phyloP scores from a whole-genome alignment of 305 asterid genomes.

The Ajuga reptans region DNA sequence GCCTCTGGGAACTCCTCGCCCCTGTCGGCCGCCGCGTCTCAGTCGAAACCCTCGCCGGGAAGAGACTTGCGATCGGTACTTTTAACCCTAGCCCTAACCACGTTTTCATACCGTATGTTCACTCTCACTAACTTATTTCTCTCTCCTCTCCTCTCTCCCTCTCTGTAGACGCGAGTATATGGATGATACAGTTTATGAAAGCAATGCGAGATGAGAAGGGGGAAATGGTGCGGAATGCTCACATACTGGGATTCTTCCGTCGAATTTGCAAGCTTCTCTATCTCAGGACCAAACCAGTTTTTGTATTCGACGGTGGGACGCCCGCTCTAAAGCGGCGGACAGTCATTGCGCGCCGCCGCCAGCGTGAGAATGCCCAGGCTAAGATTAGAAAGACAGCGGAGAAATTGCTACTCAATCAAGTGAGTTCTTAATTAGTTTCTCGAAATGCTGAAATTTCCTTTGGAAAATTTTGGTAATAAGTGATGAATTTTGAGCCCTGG shows the following conservation, averaged over 20 bases:
- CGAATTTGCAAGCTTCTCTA: slow-evolving; percentile 88
- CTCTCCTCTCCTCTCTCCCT: neutral
- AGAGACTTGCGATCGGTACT: slow-evolving; percentile 81
- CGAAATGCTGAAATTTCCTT: neutral
- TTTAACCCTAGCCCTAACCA: slow-evolving; percentile 27
- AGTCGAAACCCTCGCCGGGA: slow-evolving; percentile 90
- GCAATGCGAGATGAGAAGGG: slow-evolving; percentile 98
- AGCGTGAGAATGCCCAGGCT: slow-evolving; percentile 94
- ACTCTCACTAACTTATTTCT: too few relatives aligned
- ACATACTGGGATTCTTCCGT: slow-evolving; percentile 79
- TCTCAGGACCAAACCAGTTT: slow-evolving; percentile 86
- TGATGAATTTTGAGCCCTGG: neutral
- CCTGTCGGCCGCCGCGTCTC: slow-evolving; percentile 99
- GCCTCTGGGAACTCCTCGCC: slow-evolving; percentile 89
- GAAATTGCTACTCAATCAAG: slow-evolving; percentile 89
- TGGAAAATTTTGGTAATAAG: neutral
- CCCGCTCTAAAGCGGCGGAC: slow-evolving; percentile 96
- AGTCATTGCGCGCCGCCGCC: slow-evolving; percentile 89
- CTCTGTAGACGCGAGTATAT: slow-evolving; percentile 78
- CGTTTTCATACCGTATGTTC: neutral
- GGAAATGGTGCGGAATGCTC: slow-evolving; percentile 92
- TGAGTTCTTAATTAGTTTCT: slow-evolving; percentile 25
- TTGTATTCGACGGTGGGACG: slow-evolving; percentile 90
- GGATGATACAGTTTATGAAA: slow-evolving; percentile 97
- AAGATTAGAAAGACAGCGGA: slow-evolving; percentile 95